Base-by-base conservation (phyloP, 1,139 yeast species). In the Candida sanyaensis region DNA sequence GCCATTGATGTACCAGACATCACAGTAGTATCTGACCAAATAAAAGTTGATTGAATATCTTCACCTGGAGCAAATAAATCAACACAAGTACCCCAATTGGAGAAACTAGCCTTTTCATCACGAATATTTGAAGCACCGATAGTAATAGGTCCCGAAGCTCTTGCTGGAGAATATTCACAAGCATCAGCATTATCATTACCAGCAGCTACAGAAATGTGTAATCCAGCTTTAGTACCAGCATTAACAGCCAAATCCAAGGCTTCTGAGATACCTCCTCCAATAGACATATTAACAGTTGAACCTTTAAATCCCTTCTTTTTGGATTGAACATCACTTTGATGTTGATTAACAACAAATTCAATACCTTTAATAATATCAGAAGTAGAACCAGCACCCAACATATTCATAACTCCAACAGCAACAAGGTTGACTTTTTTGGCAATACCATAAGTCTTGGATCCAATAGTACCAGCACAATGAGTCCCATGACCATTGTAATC, bases 1-100 rank as follows among this genome's bases (percentile, higher is more conserved):
- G 99, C 99, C 99, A 93, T 93, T 21, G 99, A 93, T 21, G 99
- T 93, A 73, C 99, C 99, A 37, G 97, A 90, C 70, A 93, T 80
- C 45, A 93, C 86, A 24, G 54, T 45, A 17, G 53, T 43, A 56
- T 84, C 83, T 36, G 96, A 86, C 44, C 96, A 96, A 67, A 88
- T 91, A 74, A 91, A 93, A 47, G 96, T 87, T 30, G 93, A 86
- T 61, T 86, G 75, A 55, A 88, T 80, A 67, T 87, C 85, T 67
- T 86, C 79, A 63, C 96, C 96, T 28, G 96, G 96, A 31, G 90
- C 96, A 62, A 86, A 88, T 51, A 88, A 81, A 65, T 87, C 95
- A 46, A 88, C 96, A 78, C 96, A 86, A 61, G 78, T 77, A 66
- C 96, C 96, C 69, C 77, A 88, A 75, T 88, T 88, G 47, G 92